Base-by-base conservation (phyloP, 148 eudicot genomes). In the Amaranthus cruentus region DNA sequence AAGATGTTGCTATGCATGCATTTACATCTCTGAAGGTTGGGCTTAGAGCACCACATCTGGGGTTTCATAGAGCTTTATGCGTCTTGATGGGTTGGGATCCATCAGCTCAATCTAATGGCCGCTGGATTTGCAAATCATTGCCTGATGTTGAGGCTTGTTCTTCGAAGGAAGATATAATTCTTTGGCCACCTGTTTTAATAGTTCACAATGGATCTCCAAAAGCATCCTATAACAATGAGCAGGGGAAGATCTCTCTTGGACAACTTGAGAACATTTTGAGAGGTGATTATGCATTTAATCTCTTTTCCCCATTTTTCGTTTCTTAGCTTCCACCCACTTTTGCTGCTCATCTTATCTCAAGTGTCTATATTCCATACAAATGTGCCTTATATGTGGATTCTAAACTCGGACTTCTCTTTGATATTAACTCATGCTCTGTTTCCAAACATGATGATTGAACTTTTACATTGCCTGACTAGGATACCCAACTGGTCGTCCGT, bases 141-240 rank as follows among this genome's bases (percentile, higher is more conserved):
- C 72, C 89, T 82, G 80, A 71, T 82, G 70, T 73, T 38, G 86
- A 85, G 77, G 72, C 79, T 68, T 68, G 56, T 47, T 70, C 78
- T 71, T 15, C 82, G 63, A 85, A 76, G 75, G 82, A 87, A 67
- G 93, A 89, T 77, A 65, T 84, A 53, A 87, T 89, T 68, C 66
- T 89, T 66, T 88, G 92, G 92, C 92, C 92, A 55, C 89, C 92
- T 43, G 84, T 84, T 78, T 88, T 88, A 21, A 68, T 88, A 13
- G 61, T 88, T 44, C 88, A 86, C 76, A 78, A 86, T 59, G 69
- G 80, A 59, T 76, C 72, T 49, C 75, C 78, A 13, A 77, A 56
- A 56, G 71, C 72, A 50, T 61, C 46, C 67, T 73, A 77, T 73
- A 82, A 76, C 60, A 82, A 74, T 76, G 87, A 81, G 38, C 78